Evolutionary conservation across 1,139 yeast species (phyloP).

Genomic region (Yamadazyma membranifaciens): DNA sequence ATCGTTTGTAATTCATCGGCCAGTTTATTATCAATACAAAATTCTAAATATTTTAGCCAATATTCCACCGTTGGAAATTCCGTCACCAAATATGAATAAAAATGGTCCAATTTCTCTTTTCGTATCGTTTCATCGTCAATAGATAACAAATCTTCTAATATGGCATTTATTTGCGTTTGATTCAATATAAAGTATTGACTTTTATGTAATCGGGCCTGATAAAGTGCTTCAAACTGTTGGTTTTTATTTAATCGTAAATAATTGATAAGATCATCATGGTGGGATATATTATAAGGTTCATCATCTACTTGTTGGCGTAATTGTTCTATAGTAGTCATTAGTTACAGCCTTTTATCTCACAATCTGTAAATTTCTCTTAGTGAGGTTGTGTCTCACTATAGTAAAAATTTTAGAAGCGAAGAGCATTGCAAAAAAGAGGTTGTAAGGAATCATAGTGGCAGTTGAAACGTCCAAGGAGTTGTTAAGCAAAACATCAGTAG

Average conservation of each 20-base stretch:
- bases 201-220: slow-evolving; percentile 21
- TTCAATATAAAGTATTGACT: slow-evolving; percentile 19
- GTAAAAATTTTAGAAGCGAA: slow-evolving; percentile 2
- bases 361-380: neutral
- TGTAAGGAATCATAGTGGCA: neutral
- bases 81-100: slow-evolving; percentile 17
- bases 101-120: slow-evolving; percentile 14
- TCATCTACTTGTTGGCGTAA: slow-evolving; percentile 8
- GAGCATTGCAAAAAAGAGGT: slow-evolving; percentile 1
- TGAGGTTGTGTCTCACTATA: neutral
- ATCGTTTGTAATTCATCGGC: slow-evolving; percentile 13
- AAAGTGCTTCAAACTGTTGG: slow-evolving; percentile 12
- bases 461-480: too few relatives aligned
- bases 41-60: slow-evolving; percentile 21
- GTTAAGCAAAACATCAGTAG: too few relatives aligned
- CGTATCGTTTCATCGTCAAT: slow-evolving; percentile 16
- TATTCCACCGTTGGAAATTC: slow-evolving; percentile 20
- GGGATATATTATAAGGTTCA: slow-evolving; percentile 16
- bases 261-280: slow-evolving; percentile 22
- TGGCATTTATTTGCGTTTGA: slow-evolving; percentile 24
- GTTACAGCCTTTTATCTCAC: neutral
- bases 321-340: slow-evolving; percentile 5
- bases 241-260: slow-evolving; percentile 12
- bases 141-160: slow-evolving; percentile 23
- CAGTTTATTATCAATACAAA: slow-evolving; percentile 8